Evolutionary conservation across 768 basidiomycete genomes (phyloP), one percentile per base, ranked within the genome.

Genomic region (Russula sp.): DNA sequence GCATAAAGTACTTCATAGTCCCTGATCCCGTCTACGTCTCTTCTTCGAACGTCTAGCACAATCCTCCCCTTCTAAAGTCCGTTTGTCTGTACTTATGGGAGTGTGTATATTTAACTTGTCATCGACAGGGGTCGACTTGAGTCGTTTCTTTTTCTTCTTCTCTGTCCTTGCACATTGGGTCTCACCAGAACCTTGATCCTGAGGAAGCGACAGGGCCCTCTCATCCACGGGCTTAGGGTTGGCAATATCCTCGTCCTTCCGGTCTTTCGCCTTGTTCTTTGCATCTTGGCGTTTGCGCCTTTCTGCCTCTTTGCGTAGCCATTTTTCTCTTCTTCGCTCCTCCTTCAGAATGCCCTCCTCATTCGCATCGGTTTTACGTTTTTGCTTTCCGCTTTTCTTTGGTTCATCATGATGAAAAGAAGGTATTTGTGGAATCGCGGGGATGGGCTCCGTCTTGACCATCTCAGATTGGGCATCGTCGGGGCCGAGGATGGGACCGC

Each of bases 401-500:
- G 9, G 11, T 5, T 32, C 34, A 11, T 48, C 57, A 24, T 24
- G 30, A 10, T 13, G 38, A 9, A 53, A 54, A 13, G 51, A 54
- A 13, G 51, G 22, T 14, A n/a, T 18, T 24, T 61, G 66, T 18
- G 36, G 61, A 10, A 34, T 48, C 0, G 58, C 61, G 18, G 38
- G 38, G 16, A 11, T 26, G 28, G 46, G 46, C 38, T 44, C 63
- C 59, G 55, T 55, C 44, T 28, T 55, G 22, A 54, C 51, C 20
- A 54, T 57, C 38, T 59, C 55, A 38, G 32, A 22, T 42, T 73
- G 69, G 11, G 69, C 69, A 32, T 69, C 60, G 24, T 81, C 82
- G 26, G 82, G 82, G 2, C 82, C 83, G 20, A 92, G 74, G 38
- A 88, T 76, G 22, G 89, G 85, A 0, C 93, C 94, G 26, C 87